Evolutionary conservation across 164 flowering plant genomes (phyloP).

Genomic region (Piper betle): DNA sequence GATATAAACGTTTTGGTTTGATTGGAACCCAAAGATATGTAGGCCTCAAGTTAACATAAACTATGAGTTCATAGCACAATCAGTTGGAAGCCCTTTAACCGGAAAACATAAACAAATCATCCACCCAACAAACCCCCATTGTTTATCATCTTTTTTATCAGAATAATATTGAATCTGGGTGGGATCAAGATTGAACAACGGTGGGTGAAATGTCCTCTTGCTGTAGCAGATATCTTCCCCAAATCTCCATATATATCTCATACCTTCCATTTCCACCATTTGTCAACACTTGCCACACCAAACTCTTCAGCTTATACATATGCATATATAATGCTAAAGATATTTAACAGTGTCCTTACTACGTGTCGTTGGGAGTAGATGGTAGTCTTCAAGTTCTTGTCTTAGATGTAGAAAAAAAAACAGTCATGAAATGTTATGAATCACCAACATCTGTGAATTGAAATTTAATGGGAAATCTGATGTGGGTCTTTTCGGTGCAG

Average conservation of each 20-base stretch:
- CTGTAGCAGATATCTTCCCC: background rate
- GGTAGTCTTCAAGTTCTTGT: too few species aligned
- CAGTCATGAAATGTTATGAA: too few species aligned
- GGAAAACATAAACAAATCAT: background rate
- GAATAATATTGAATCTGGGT: background rate
- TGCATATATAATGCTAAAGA: background rate
- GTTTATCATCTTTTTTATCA: background rate
- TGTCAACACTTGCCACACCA: background rate
- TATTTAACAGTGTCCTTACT: background rate
- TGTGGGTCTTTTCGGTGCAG: too few species aligned
- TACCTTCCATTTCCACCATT: background rate
- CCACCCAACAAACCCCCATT: background rate
- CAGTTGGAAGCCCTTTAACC: background rate
- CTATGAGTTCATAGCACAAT: background rate
- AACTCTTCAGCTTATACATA: background rate
- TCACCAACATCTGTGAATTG: too few species aligned
- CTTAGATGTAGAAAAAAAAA: too few species aligned
- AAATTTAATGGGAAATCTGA: too few species aligned
- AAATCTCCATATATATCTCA: background rate
- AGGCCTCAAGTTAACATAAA: background rate
- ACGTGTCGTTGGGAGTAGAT: too few species aligned
- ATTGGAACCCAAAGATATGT: background rate
- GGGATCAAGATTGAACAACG: background rate
- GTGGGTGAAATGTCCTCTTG: background rate
- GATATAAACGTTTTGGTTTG: too few species aligned